Evolutionary conservation across 805 yeast species (phyloP).

Genomic region (Hanseniaspora valbyensis): DNA sequence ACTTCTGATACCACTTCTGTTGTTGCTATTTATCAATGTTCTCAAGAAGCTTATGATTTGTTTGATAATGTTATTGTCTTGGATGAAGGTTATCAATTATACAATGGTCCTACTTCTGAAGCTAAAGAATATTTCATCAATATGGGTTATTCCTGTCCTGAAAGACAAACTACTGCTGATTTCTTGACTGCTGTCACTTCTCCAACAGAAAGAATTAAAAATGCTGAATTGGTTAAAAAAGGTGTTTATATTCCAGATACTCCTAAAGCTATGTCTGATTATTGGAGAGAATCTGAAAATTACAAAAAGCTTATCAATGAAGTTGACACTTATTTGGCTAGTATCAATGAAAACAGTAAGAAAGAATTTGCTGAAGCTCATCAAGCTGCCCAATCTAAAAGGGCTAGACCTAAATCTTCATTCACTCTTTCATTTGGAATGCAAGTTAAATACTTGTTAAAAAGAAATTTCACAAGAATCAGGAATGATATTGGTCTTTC

Average conservation of each 20-base stretch:
- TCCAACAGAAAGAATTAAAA: slow-evolving; percentile 45
- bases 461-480: slow-evolving; percentile 40
- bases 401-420: slow-evolving; percentile 39
- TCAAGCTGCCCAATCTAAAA: slow-evolving; percentile 41
- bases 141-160: slow-evolving; percentile 56
- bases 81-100: slow-evolving; percentile 52
- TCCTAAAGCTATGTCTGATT: slow-evolving; percentile 48
- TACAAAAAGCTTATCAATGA: slow-evolving; percentile 33
- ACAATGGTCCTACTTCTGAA: slow-evolving; percentile 45
- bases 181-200: slow-evolving; percentile 60
- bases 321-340: slow-evolving; percentile 34
- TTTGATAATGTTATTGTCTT: slow-evolving; percentile 55
- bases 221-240: slow-evolving; percentile 28
- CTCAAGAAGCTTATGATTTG: slow-evolving; percentile 51
- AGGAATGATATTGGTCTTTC: slow-evolving; percentile 42
- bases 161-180: slow-evolving; percentile 60
- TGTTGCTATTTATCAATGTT: slow-evolving; percentile 61
- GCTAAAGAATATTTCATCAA: slow-evolving; percentile 49
- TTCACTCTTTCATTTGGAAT: slow-evolving; percentile 40
- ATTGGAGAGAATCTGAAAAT: slow-evolving; percentile 46
- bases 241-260: slow-evolving; percentile 50
- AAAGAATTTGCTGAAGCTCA: slow-evolving; percentile 33
- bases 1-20: slow-evolving; percentile 45
- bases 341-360: slow-evolving; percentile 22
- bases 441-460: slow-evolving; percentile 40